Percentiles rank a stretch among this genome's conserved stretches.
Evolutionary conservation across 805 yeast genomes (phyloP).

Genomic region (Kuraishia borneana): DNA sequence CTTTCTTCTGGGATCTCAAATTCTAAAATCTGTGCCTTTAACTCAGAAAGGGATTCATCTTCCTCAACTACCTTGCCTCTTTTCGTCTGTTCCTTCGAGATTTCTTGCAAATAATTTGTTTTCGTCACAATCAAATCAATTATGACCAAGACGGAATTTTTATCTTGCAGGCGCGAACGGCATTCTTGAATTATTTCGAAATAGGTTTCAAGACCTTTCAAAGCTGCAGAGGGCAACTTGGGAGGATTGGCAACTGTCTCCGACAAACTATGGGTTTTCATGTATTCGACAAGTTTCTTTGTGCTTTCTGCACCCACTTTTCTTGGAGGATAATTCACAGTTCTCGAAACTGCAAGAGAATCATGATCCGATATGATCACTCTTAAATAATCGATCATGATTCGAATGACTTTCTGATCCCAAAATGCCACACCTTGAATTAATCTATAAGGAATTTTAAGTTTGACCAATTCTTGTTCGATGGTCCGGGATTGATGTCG

Average conservation of each 20-base stretch:
- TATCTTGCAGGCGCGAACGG: slow-evolving; percentile 6
- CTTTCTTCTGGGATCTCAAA: slow-evolving; percentile 14
- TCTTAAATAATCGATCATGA: slow-evolving; percentile 54
- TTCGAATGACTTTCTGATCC: slow-evolving; percentile 60
- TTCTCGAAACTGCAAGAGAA: slow-evolving; percentile 43
- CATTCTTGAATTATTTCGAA: slow-evolving; percentile 15
- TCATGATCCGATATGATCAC: slow-evolving; percentile 51
- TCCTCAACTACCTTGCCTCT: slow-evolving; percentile 1
- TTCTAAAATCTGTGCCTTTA: slow-evolving; percentile 12
- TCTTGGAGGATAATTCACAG: slow-evolving; percentile 48
- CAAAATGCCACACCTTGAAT: slow-evolving; percentile 72
- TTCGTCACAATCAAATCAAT: slow-evolving; percentile 11
- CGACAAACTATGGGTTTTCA: no score
- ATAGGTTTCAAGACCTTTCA: slow-evolving; percentile 15
- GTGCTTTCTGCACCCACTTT: slow-evolving; percentile 56
- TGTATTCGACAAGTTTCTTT: slow-evolving; percentile 19
- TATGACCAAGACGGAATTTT: slow-evolving; percentile 3
- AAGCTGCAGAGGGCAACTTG: slow-evolving; percentile 6
- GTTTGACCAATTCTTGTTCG: slow-evolving; percentile 49
- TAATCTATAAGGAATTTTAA: slow-evolving; percentile 52
- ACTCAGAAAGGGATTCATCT: slow-evolving; percentile 11
- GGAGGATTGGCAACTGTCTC: no score
- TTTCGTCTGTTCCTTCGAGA: background rate
- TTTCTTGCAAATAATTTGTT: slow-evolving; percentile 7
- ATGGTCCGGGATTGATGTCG: slow-evolving; percentile 48